These are phyloP conservation scores for Amniculicola lignicola DNA, from an alignment of 495 filamentous ascomycete genomes.

Conservation along the genomic window DNA sequence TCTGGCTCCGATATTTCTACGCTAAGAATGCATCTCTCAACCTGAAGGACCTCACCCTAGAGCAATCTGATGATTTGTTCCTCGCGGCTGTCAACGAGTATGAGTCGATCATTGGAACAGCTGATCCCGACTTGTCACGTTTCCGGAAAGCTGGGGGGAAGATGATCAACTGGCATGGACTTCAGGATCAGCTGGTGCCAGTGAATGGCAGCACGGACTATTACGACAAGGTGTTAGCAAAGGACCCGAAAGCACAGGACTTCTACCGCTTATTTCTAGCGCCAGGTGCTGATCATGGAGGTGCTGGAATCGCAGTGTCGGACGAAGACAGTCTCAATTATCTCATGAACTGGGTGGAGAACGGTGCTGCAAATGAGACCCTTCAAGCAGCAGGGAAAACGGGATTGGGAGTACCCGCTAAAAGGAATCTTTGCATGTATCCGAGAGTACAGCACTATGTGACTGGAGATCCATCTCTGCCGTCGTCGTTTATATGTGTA, in stretches of 20 bases:
- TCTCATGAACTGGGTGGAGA: too few species aligned
- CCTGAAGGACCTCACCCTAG: not conserved
- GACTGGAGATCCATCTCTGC: too few species aligned
- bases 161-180: conserved; percentile 24
- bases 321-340: too few species aligned
- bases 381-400: too few species aligned
- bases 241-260: conserved; percentile 24
- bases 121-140: conserved; percentile 6
- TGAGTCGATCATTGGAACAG: conserved; percentile 10
- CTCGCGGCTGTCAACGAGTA: not conserved
- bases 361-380: too few species aligned
- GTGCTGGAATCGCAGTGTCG: too few species aligned
- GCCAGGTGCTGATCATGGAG: too few species aligned
- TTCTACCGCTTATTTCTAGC: conserved; percentile 35
- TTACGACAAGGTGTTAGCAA: conserved; percentile 30
- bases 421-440: too few species aligned
- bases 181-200: conserved; percentile 33
- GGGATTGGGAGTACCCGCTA: too few species aligned
- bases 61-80: not conserved
- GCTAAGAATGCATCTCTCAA: not conserved
- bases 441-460: too few species aligned
- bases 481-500: too few species aligned
- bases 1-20: not conserved
- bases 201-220: conserved; percentile 29
- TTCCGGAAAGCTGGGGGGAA: conserved; percentile 12